These are phyloP conservation scores for Ophiostoma triangulosporum DNA, from an alignment of 2,329 filamentous ascomycete genomes.

Conservation along the genomic window DNA sequence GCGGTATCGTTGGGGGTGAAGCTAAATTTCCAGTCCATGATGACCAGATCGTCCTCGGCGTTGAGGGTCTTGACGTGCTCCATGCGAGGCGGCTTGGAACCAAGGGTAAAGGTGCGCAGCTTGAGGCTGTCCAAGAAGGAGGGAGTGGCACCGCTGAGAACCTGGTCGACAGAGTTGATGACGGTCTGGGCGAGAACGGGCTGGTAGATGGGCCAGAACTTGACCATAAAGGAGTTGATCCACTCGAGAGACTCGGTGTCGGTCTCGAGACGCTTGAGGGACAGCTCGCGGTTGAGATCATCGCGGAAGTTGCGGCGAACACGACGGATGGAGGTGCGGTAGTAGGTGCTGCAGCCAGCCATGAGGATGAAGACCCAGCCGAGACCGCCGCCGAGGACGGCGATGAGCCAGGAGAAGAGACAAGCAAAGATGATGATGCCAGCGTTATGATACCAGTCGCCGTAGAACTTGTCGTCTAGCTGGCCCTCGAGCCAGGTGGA, in stretches of 20 bases:
- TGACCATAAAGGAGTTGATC: conserved; percentile 97
- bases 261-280: conserved; percentile 73
- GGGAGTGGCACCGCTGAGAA: conserved; percentile 82
- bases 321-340: conserved; percentile 84
- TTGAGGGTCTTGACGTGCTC: conserved; percentile 98
- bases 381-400: conserved; percentile 77
- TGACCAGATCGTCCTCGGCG: conserved; percentile 82
- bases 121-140: conserved; percentile 87
- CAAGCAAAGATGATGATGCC: conserved; percentile 91
- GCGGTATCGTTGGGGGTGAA: conserved; percentile 91
- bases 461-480: conserved; percentile 80
- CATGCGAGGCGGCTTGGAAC: conserved; percentile 86
- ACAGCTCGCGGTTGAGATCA: conserved; percentile 73
- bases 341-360: conserved; percentile 86
- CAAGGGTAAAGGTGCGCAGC: conserved; percentile 85
- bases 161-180: conserved; percentile 88
- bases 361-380: conserved; percentile 91
- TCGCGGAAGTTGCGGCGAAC: conserved; percentile 93
- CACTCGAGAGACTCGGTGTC: conserved; percentile 91
- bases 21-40: conserved; percentile 99
- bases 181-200: conserved; percentile 86
- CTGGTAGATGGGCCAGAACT: conserved; percentile 98
- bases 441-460: conserved; percentile 97
- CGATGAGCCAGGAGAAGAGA: conserved; percentile 78
- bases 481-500: conserved; percentile 74